Conservation (phyloP, 2,329 filamentous ascomycete genomes). For the Cercospora beticola region DNA sequence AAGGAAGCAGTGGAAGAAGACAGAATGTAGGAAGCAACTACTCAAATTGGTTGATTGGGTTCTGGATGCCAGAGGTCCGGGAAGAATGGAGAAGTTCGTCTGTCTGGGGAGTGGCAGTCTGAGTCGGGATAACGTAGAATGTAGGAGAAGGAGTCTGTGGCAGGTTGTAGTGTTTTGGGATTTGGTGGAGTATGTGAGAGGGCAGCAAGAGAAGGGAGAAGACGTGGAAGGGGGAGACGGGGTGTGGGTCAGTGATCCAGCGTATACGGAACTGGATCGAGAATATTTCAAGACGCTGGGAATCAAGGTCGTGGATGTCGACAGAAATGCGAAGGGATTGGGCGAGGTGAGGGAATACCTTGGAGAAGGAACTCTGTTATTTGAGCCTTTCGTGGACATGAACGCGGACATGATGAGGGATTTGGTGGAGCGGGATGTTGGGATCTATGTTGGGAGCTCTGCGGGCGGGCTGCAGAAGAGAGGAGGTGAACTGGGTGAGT, state of each 20-base stretch:
- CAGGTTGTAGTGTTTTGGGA: constrained; percentile 38
- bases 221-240: constrained; percentile 8
- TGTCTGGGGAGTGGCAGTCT: constrained; percentile 36
- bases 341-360: constrained; percentile 22
- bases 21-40: constrained; percentile 25
- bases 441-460: constrained; percentile 30
- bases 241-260: constrained; percentile 34
- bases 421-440: constrained; percentile 19
- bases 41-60: constrained; percentile 24
- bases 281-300: constrained; percentile 29
- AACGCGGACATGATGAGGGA: constrained; percentile 20
- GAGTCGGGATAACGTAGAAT: constrained; percentile 34
- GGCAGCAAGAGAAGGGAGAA: background rate
- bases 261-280: constrained; percentile 32
- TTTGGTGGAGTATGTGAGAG: constrained; percentile 15
- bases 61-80: constrained; percentile 19
- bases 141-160: constrained; percentile 34
- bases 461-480: constrained; percentile 20
- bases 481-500: constrained; percentile 10
- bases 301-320: constrained; percentile 21
- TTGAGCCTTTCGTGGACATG: constrained; percentile 33
- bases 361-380: constrained; percentile 23
- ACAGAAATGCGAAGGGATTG: constrained; percentile 12
- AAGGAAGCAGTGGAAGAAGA: constrained; percentile 26
- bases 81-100: constrained; percentile 31